Conservation (phyloP, 2,329 filamentous ascomycete genomes). For the Zymoseptoria tritici region DNA sequence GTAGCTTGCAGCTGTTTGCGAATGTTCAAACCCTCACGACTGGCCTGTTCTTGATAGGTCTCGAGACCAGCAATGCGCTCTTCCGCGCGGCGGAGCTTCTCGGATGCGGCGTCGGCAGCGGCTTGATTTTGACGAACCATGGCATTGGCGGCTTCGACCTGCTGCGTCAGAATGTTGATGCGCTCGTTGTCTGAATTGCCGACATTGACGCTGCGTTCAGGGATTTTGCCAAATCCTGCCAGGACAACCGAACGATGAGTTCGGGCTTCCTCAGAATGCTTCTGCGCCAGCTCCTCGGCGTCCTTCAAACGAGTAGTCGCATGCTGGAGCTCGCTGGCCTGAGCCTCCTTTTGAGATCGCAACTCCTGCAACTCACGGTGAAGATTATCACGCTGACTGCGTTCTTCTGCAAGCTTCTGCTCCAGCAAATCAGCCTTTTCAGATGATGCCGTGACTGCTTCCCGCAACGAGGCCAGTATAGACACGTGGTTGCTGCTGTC, state of each 20-base stretch:
- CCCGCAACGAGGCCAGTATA: conserved; percentile 66
- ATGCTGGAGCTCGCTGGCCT: conserved; percentile 67
- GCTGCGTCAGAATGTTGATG: conserved; percentile 65
- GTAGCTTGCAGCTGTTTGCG: conserved; percentile 81
- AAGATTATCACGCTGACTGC: conserved; percentile 62
- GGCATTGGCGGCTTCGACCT: conserved; percentile 68
- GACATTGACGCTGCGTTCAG: conserved; percentile 39
- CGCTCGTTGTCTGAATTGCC: conserved; percentile 56
- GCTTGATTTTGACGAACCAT: conserved; percentile 83
- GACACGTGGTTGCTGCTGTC: conserved; percentile 61
- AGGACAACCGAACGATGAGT: conserved; percentile 79
- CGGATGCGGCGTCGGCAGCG: conserved; percentile 77
- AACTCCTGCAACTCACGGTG: conserved; percentile 71
- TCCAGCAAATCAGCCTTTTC: conserved; percentile 72
- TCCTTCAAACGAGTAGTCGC: conserved; percentile 69
- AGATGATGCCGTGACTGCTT: conserved; percentile 69
- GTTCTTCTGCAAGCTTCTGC: conserved; percentile 75
- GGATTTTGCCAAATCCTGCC: conserved; percentile 69
- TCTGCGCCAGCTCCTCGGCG: conserved; percentile 80
- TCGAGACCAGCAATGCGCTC: conserved; percentile 95
- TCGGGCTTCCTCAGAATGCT: conserved; percentile 77
- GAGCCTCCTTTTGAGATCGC: conserved; percentile 74
- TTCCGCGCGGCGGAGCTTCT: conserved; percentile 85
- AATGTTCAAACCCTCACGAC: conserved; percentile 82
- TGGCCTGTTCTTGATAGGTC: conserved; percentile 94